phyloP scores from a whole-genome alignment of 805 yeast genomes.

The Brettanomyces anomalus region DNA sequence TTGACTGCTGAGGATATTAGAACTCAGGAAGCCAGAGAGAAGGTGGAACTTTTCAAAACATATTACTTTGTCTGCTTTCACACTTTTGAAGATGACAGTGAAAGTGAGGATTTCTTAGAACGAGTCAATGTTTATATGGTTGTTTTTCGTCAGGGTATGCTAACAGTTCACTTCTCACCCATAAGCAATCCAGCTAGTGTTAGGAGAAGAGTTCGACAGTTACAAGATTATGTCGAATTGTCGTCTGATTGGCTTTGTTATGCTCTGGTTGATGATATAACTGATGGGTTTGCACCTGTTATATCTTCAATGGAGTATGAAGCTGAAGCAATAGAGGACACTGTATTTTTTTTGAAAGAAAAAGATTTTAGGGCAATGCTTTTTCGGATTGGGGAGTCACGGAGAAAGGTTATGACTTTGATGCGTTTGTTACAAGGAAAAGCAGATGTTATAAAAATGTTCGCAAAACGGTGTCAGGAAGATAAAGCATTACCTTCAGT shows the following conservation, averaged over 20 bases:
- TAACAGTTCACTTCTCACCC: slow-evolving; percentile 65
- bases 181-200: slow-evolving; percentile 65
- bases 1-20: slow-evolving; percentile 96
- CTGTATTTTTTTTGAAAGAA: slow-evolving; percentile 74
- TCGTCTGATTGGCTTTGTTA: slow-evolving; percentile 78
- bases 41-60: slow-evolving; percentile 82
- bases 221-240: slow-evolving; percentile 69
- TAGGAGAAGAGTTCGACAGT: slow-evolving; percentile 72
- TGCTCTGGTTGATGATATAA: slow-evolving; percentile 75
- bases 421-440: slow-evolving; percentile 86
- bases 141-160: slow-evolving; percentile 57
- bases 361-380: slow-evolving; percentile 71
- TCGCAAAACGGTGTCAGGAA: slow-evolving; percentile 91
- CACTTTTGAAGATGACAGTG: slow-evolving; percentile 81
- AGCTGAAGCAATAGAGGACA: slow-evolving; percentile 76
- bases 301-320: slow-evolving; percentile 70
- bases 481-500: slow-evolving; percentile 26
- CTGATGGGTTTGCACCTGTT: slow-evolving; percentile 78
- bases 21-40: slow-evolving; percentile 94
- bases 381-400: slow-evolving; percentile 75
- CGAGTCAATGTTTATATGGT: slow-evolving; percentile 72
- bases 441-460: slow-evolving; percentile 94
- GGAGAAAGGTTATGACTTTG: slow-evolving; percentile 87
- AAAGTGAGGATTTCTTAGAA: slow-evolving; percentile 74
- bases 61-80: slow-evolving; percentile 96